Evolutionary conservation across 2,329 filamentous ascomycete species (phyloP).

Genomic region (Alternaria arborescens): DNA sequence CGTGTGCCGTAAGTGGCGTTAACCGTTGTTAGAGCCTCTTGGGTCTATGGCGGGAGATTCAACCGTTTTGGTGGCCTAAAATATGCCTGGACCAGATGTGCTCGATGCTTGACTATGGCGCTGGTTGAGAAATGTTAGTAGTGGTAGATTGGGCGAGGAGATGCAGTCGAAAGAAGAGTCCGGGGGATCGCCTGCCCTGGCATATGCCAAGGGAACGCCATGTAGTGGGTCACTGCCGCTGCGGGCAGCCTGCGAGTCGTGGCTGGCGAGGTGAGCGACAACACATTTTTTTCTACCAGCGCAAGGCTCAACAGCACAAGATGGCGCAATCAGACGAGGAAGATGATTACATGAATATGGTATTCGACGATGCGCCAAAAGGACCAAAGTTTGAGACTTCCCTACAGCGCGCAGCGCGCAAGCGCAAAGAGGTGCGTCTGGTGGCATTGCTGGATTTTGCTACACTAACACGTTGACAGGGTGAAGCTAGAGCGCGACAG

Average conservation of each 20-base stretch:
- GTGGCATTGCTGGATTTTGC: neutral
- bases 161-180: constrained; percentile 20
- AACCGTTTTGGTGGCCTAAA: neutral
- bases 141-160: neutral
- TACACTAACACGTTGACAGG: constrained; percentile 32
- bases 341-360: constrained; percentile 98
- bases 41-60: neutral
- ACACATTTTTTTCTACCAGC: constrained; percentile 4
- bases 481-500: constrained; percentile 39
- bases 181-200: constrained; percentile 21
- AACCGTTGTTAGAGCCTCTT: neutral
- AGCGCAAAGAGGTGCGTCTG: constrained; percentile 59
- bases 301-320: constrained; percentile 1
- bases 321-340: constrained; percentile 69
- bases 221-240: constrained; percentile 21
- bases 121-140: neutral
- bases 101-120: neutral
- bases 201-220: constrained; percentile 24
- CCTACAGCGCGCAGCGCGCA: constrained; percentile 65
- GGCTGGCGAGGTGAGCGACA: constrained; percentile 9
- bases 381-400: constrained; percentile 66
- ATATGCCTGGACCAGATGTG: neutral
- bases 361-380: constrained; percentile 72
- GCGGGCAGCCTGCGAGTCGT: constrained; percentile 15
- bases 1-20: neutral